Percentiles rank a stretch among this genome's conserved stretches.
These are phyloP conservation scores for Umbilicaria muhlenbergii DNA, from an alignment of 495 filamentous ascomycete genomes.

Conservation along the genomic window DNA sequence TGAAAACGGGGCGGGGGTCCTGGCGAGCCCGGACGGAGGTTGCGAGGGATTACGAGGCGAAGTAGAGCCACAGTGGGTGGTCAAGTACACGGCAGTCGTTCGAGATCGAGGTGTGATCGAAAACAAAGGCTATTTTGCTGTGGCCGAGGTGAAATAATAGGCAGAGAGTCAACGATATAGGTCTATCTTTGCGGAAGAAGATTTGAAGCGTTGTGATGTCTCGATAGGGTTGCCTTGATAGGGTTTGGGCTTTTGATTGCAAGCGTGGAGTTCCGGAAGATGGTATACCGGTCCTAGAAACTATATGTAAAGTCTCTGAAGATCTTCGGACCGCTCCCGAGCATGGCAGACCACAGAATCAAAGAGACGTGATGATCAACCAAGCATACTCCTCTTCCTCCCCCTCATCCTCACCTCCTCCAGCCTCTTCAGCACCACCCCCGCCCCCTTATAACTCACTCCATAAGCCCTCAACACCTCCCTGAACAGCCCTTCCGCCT, in stretches of 20 bases:
- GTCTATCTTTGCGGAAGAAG: no score
- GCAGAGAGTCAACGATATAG: no score
- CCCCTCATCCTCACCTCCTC: constrained; percentile 93
- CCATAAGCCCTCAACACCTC: constrained; percentile 46
- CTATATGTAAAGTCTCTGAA: no score
- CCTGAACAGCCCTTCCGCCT: constrained; percentile 61
- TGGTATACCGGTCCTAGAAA: no score
- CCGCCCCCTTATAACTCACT: constrained; percentile 40
- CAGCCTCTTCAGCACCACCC: constrained; percentile 53
- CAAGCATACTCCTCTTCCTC: constrained; percentile 95
- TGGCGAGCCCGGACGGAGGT: constrained; percentile 31
- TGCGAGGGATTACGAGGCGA: constrained; percentile 51
- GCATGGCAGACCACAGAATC: no score
- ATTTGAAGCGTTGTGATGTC: no score
- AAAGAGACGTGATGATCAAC: constrained; percentile 26
- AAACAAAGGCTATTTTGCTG: constrained; percentile 93
- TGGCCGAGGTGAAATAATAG: constrained; percentile 44
- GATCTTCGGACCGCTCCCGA: no score
- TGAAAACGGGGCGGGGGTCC: constrained; percentile 48
- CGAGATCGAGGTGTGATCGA: constrained; percentile 93
- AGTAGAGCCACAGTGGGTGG: constrained; percentile 79
- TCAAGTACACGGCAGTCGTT: constrained; percentile 97
- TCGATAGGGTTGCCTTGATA: no score
- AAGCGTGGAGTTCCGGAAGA: no score
- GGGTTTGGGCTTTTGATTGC: no score